Evolutionary conservation across 176 grass and related monocot genomes (phyloP).

Genomic region (Oryza punctata): DNA sequence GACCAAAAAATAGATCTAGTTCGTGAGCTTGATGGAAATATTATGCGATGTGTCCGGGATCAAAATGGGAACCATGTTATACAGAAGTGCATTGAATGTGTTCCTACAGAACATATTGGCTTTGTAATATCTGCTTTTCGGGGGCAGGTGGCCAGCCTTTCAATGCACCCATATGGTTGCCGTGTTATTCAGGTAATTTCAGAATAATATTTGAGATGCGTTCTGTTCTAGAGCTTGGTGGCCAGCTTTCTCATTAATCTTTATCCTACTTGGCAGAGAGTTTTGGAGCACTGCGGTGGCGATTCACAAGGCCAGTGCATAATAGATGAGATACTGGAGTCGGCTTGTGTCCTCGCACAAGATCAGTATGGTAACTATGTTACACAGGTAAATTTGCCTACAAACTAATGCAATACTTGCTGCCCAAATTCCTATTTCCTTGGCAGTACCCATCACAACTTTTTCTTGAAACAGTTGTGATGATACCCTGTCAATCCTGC

Average conservation of each 20-base stretch:
- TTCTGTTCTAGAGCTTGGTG: constrained; percentile 19
- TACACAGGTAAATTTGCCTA: constrained; percentile 65
- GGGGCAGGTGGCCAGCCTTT: constrained; percentile 84
- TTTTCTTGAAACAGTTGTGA: too few species aligned
- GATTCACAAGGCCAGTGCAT: constrained; percentile 85
- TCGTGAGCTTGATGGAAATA: constrained; percentile 84
- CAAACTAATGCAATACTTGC: neutral
- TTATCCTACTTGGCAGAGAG: constrained; percentile 57
- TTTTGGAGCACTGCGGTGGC: constrained; percentile 86
- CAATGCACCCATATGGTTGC: constrained; percentile 97
- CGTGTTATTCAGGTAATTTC: constrained; percentile 90
- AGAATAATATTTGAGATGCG: neutral
- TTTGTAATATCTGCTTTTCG: constrained; percentile 85
- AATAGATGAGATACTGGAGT: constrained; percentile 97
- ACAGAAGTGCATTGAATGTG: constrained; percentile 98
- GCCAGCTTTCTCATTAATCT: constrained; percentile 17
- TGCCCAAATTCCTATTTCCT: neutral
- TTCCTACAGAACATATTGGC: constrained; percentile 79
- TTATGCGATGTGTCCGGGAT: constrained; percentile 95
- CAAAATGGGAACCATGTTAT: constrained; percentile 99
- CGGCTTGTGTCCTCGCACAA: constrained; percentile 81
- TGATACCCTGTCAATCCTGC: neutral
- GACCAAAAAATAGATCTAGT: constrained; percentile 86
- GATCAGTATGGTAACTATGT: constrained; percentile 99
- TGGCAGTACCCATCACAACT: neutral